phyloP scores from a whole-genome alignment of 192 early-diverging fungal species.

The Dissophora globulifera region DNA sequence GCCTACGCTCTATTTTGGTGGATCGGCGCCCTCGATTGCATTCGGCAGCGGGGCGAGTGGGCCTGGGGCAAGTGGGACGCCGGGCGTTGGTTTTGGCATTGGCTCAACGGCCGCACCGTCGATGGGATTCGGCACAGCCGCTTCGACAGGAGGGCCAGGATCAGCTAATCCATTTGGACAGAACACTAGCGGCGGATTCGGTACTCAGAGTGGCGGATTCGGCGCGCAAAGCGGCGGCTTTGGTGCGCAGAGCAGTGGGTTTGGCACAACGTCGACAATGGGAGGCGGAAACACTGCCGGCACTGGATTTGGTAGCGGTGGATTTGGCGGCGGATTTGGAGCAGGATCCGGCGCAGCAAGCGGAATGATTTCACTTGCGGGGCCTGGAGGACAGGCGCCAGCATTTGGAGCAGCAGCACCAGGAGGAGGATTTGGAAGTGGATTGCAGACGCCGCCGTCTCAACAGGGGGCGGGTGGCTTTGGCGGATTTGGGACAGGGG shows the following conservation, averaged over 20 bases:
- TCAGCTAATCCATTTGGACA: constrained; percentile 9
- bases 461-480: background rate
- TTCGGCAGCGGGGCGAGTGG: background rate
- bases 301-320: constrained; percentile 7
- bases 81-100: background rate
- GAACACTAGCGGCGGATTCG: constrained; percentile 9
- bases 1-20: background rate
- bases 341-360: constrained; percentile 1
- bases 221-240: constrained; percentile 3
- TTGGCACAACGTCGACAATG: too few species aligned
- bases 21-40: constrained; percentile 3
- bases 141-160: background rate
- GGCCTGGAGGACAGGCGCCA: background rate
- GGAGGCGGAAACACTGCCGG: background rate
- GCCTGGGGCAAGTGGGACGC: background rate
- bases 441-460: background rate
- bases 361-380: constrained; percentile 9
- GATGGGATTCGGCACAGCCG: background rate
- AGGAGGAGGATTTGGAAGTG: constrained; percentile 6
- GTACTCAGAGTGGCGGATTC: constrained; percentile 11
- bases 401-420: constrained; percentile 1
- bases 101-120: background rate
- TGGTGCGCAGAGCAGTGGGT: constrained; percentile 1
- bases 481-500: too few species aligned
- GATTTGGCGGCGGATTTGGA: background rate